Evolutionary conservation across 306 rosid species (phyloP), one percentile per base, ranked within the genome.

Genomic region (Quercus ilex): DNA sequence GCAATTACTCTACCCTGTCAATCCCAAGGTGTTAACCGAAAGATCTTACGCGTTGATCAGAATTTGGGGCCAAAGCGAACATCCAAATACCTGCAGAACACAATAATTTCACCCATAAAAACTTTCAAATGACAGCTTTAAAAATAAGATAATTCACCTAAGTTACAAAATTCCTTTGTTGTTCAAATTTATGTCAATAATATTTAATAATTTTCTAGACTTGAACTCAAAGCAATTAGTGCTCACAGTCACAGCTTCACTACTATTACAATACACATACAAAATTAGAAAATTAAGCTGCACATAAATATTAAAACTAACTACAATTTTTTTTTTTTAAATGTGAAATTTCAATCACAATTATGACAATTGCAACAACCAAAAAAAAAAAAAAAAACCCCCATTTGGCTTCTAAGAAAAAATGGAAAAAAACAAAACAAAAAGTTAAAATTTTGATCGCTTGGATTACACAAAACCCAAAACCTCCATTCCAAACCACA

Each of bases 51-150:
- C 64, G 80, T 55, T 31, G 3, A 2, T 46, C 38, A 72, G 71
- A 59, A 63, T 52, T 30, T 3, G 12, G 21, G n/a, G 65, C 69
- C 26, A 56, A 69, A 31, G 19, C 26, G 23, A 6, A 69, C 28
- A 55, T 63, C 6, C 71, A 82, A 65, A 57, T 67, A 80, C 87
- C 89, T 84, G 85, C 79, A 78, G 62, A 88, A 82, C 33, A 26
- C 62, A 25, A 12, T 21, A 30, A 52, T 25, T 19, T 52, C 11
- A 12, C 58, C 35, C 10, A 58, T 18, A 33, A 67, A 17, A 18
- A 33, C 35, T 49, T 33, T 33, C 6, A 49, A 35, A 38, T 3
- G 20, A 68, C 72, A 68, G 25, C 19, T 25, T 62, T 4, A 26
- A 26, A 49, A 14, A 23, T 62, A 62, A 55, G 5, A 18, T 55